Evolutionary conservation across 306 rosid genomes (phyloP).

Genomic region (Glycine soja): DNA sequence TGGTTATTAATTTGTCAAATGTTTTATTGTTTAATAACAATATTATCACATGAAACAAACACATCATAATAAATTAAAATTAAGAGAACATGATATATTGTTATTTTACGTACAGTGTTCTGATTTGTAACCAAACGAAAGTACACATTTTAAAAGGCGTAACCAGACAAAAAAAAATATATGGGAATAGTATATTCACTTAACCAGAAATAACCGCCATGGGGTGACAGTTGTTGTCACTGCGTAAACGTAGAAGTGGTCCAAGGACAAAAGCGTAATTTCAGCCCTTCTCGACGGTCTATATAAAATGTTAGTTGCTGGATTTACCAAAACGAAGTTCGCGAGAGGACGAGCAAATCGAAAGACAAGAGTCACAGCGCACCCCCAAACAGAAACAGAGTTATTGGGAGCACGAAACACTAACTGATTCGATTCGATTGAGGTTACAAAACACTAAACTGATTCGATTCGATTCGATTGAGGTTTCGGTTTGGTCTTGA

Average conservation of each 20-base stretch:
- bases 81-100: no score
- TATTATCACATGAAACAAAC: background rate
- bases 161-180: conserved; percentile 1
- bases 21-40: background rate
- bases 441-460: background rate
- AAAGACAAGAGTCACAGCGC: background rate
- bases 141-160: background rate
- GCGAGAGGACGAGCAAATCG: background rate
- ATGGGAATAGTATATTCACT: background rate
- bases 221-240: background rate
- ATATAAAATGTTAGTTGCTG: background rate
- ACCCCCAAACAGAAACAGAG: background rate
- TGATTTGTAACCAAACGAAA: background rate
- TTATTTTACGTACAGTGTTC: no score
- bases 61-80: background rate
- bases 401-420: background rate
- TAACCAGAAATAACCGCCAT: conserved; percentile 25
- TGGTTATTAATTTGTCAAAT: background rate
- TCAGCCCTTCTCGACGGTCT: background rate
- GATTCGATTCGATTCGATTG: background rate
- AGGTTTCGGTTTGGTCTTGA: conserved; percentile 34
- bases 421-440: background rate
- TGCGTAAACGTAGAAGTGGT: background rate
- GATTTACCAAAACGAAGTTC: background rate
- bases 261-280: background rate